Conservation (phyloP, 2,329 filamentous ascomycete genomes). For the Stemphylium lycopersici region DNA sequence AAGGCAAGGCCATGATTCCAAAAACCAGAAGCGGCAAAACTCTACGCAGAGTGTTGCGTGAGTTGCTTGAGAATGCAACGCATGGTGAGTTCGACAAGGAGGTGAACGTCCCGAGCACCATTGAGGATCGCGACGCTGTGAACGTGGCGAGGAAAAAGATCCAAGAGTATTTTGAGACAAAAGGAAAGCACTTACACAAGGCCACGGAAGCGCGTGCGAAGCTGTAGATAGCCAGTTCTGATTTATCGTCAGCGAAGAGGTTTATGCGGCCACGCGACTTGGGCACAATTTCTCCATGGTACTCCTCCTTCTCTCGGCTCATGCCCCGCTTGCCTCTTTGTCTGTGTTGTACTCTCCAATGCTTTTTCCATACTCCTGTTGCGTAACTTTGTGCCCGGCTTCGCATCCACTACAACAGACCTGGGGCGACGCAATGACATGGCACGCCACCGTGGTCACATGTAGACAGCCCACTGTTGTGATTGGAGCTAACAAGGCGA, state of each 20-base stretch:
- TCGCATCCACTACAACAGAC: too few species aligned
- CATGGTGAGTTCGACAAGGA: constrained; percentile 73
- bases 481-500: background rate
- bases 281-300: background rate
- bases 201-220: constrained; percentile 52
- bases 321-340: too few species aligned
- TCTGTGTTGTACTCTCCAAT: too few species aligned
- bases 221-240: constrained; percentile 41
- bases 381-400: too few species aligned
- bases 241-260: background rate
- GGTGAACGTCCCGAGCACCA: constrained; percentile 79
- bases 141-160: constrained; percentile 74
- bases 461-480: too few species aligned
- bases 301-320: background rate
- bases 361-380: too few species aligned
- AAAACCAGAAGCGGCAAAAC: constrained; percentile 95
- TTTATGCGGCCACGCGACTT: too few species aligned
- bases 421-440: too few species aligned
- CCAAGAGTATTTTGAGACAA: constrained; percentile 73
- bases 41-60: constrained; percentile 77
- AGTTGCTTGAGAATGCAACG: constrained; percentile 82
- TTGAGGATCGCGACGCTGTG: constrained; percentile 80
- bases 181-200: constrained; percentile 45
- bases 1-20: constrained; percentile 85
- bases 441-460: too few species aligned